Base-by-base conservation (phyloP, 2,329 filamentous ascomycete genomes). In the Blastomyces parvus region DNA sequence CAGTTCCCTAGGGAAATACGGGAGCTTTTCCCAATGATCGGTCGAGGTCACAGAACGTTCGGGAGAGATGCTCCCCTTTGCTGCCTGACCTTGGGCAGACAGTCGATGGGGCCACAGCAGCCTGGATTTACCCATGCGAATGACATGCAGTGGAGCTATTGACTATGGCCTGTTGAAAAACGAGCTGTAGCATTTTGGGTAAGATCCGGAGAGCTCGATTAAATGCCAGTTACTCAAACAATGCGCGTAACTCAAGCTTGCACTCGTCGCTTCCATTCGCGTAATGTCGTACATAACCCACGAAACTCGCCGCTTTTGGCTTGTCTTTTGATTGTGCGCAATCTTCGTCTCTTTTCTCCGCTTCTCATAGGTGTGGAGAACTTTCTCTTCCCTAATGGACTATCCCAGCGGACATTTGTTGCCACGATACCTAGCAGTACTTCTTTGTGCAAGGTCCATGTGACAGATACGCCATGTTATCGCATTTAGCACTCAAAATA, bases 271-370 rank as follows among this genome's bases (percentile, higher is more conserved):
- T 42, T 44, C 40, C 22, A 19, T 27, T 46, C 40, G 40, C 22
- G 38, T 46, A 4, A 59, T 44, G 38, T 59, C 27, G 40, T 59
- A 59, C 57, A 59, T 59, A 30, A 59, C 19, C 57, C 40, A 44
- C 40, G 22, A 59, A 42, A 22, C n/a, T 59, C n/a, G 56, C 56
- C 56, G 56, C 57, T 59, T 46, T 30, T 59, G 57, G 9, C 13
- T 59, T 25, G 33, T 36, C 19, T 56, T 56, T 27, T n/a, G n/a
- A 38, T 56, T 11, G 5, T 56, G 22, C 44, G 17, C 27, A 38
- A 19, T 59, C 56, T 8, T 8, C 27, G 36, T 22, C 38, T 42
- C 36, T n/a, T 9, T 2, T 38, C 13, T 13, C 38, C 22, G 36
- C 9, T 7, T 38, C 27, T 36, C 22, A 57, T 25, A 33, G 22